Conservation (phyloP, 371 early-diverging fungal species). For the Gilbertella persicaria region DNA sequence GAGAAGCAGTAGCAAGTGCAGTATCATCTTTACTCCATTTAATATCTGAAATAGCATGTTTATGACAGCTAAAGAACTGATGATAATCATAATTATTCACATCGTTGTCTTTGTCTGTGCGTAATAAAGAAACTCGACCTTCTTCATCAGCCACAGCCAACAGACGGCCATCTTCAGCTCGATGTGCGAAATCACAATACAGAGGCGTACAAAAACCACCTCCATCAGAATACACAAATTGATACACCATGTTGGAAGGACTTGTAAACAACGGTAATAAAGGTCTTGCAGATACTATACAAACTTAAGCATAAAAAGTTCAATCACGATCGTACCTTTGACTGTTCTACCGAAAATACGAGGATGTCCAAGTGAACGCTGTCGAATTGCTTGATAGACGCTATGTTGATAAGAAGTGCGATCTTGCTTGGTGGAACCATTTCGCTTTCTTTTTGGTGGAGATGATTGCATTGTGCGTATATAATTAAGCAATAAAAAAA, state of each 20-base stretch:
- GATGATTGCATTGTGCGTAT: too few species aligned
- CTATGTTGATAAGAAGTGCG: too few species aligned
- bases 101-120: conserved; percentile 49
- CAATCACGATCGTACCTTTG: too few species aligned
- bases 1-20: conserved; percentile 57
- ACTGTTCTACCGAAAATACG: too few species aligned
- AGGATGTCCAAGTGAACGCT: too few species aligned
- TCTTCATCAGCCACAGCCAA: conserved; percentile 72
- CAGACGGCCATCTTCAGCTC: conserved; percentile 36
- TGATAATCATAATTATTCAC: conserved; percentile 25
- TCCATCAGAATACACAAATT: conserved; percentile 19
- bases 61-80: conserved; percentile 33
- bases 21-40: conserved; percentile 60
- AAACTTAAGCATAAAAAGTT: too few species aligned
- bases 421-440: too few species aligned
- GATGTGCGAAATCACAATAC: conserved; percentile 16
- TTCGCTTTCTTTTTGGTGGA: too few species aligned
- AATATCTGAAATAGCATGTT: conserved; percentile 62
- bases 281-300: conserved; percentile 12
- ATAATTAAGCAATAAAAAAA: too few species aligned
- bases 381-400: too few species aligned
- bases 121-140: conserved; percentile 53
- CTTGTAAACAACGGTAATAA: conserved; percentile 11
- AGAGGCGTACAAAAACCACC: conserved; percentile 21
- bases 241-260: conserved; percentile 9